These are phyloP conservation scores for Neoconidiobolus thromboides DNA, from an alignment of 371 early-diverging fungal genomes.

Conservation along the genomic window DNA sequence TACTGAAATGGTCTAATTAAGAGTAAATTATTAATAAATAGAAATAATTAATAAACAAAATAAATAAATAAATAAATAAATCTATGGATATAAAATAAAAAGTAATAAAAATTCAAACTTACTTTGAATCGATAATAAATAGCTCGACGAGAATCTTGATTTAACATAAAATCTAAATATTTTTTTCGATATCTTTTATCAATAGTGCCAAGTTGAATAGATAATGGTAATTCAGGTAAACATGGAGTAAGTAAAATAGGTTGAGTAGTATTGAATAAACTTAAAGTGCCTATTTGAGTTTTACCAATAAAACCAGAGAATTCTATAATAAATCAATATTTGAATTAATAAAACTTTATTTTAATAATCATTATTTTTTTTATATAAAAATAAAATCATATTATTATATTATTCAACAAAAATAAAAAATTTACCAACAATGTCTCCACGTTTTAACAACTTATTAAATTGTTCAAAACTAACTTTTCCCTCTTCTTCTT, in stretches of 20 bases:
- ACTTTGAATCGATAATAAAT: conserved; percentile 89
- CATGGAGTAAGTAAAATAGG: conserved; percentile 83
- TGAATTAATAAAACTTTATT: too few species aligned
- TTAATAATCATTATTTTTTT: too few species aligned
- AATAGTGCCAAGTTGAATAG: conserved; percentile 43
- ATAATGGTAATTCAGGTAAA: conserved; percentile 43
- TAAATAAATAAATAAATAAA: conserved; percentile 13
- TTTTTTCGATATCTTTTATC: neutral
- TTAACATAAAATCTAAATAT: conserved; percentile 9
- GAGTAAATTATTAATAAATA: too few species aligned
- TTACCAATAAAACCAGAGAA: conserved; percentile 27
- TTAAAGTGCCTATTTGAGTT: conserved; percentile 71
- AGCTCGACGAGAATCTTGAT: conserved; percentile 1
- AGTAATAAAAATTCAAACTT: conserved; percentile 85
- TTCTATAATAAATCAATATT: neutral
- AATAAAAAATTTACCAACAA: conserved; percentile 48
- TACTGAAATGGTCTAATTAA: conserved; percentile 39
- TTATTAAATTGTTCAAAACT: neutral
- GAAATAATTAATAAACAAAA: conserved; percentile 74
- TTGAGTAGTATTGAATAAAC: conserved; percentile 43
- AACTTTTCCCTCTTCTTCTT: neutral
- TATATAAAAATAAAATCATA: too few species aligned
- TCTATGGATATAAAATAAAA: conserved; percentile 33
- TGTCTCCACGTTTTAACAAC: conserved; percentile 84
- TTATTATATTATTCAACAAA: neutral